These are phyloP conservation scores for Rhizophagus prolifer DNA, from an alignment of 192 early-diverging fungal genomes.

Conservation along the genomic window DNA sequence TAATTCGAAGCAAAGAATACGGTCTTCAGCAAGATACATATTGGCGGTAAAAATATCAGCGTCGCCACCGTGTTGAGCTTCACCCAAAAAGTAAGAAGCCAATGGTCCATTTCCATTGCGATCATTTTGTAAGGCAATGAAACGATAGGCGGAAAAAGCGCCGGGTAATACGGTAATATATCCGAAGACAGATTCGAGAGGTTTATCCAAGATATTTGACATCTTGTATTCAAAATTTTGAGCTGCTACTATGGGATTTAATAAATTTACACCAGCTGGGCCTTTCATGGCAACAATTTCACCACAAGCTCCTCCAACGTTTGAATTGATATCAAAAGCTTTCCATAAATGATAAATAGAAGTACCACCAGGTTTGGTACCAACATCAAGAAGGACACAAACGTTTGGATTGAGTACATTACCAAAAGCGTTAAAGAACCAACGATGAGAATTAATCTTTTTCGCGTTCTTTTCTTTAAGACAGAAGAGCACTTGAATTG, in stretches of 20 bases:
- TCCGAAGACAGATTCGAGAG: constrained; percentile 80
- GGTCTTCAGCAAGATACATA: constrained; percentile 84
- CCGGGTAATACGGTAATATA: constrained; percentile 87
- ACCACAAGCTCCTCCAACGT: constrained; percentile 66
- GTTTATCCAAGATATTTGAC: constrained; percentile 67
- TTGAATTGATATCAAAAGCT: constrained; percentile 58
- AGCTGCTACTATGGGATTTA: constrained; percentile 61
- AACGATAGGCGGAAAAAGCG: constrained; percentile 85
- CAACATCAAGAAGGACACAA: constrained; percentile 65
- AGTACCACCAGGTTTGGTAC: constrained; percentile 57
- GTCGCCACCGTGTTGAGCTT: constrained; percentile 53
- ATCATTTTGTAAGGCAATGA: constrained; percentile 68
- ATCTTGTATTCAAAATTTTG: constrained; percentile 78
- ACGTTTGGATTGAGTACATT: constrained; percentile 57
- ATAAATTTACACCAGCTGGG: constrained; percentile 49
- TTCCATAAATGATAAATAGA: constrained; percentile 72
- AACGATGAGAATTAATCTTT: constrained; percentile 83
- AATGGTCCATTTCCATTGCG: constrained; percentile 60
- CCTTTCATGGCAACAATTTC: constrained; percentile 73
- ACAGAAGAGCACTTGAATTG: constrained; percentile 81
- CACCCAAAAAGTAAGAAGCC: constrained; percentile 75
- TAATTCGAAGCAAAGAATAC: constrained; percentile 84
- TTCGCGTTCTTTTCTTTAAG: constrained; percentile 93
- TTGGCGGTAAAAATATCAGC: constrained; percentile 74
- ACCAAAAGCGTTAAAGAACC: constrained; percentile 71